Evolutionary conservation across 1,284 basidiomycete genomes (phyloP), one percentile per base, ranked within the genome.

Genomic region (Sporisorium reilianum): DNA sequence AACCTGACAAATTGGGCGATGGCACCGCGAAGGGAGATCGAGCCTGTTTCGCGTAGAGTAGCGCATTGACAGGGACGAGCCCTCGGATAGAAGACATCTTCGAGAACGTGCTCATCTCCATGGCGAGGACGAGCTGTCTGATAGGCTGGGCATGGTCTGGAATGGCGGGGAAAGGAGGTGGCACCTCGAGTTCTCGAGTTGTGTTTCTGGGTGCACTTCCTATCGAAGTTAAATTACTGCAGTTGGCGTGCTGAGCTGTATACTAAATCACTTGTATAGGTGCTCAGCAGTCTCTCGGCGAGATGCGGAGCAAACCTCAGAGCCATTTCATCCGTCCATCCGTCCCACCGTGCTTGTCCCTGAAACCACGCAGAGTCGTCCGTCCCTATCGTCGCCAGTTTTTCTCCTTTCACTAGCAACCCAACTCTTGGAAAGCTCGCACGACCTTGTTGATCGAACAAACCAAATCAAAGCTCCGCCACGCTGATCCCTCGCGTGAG

Each of bases 31-130:
- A 10, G 5, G 45, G 41, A 20, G n/a, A n/a, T n/a, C 9, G 3
- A 12, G 14, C 18, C 5, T 16, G 2, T 8, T 18, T 45, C 23
- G 44, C 42, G 42, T 44, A 44, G 3, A 45, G 44, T 18, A 45
- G 7, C 3, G 14, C 25, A 26, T 45, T 7, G 18, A 18, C 11
- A 46, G 7, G n/a, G 18, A 26, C 26, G 22, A 36, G n/a, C 14
- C 41, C 23, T 53, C 49, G 50, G 49, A 40, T 64, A 38, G 5
- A 26, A n/a, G n/a, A 23, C 22, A 42, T 48, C 45, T 44, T 42
- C 22, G 41, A 55, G 56, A 65, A 59, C 56, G 64, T 60, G 53
- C 41, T 26, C 64, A 45, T 7, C n/a, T 34, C 23, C 5, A 14
- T 38, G 46, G 28, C 7, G 38, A 44, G 36, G 41, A 28, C 28